These are phyloP conservation scores for Cryptococcus sp. DNA, from an alignment of 1,284 basidiomycete species.

Conservation along the genomic window DNA sequence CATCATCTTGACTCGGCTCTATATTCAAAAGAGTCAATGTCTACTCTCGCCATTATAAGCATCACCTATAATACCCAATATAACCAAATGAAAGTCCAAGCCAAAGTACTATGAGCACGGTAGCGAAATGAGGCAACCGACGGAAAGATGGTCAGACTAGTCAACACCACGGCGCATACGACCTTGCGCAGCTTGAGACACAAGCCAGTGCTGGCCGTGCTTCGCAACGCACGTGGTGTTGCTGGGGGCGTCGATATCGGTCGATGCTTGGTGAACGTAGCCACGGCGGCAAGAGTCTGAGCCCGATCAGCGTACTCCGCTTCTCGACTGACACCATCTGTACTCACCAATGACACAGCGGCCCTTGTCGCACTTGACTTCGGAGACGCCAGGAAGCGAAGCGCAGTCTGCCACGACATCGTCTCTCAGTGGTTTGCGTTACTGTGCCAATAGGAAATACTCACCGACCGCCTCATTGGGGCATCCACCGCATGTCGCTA, in stretches of 20 bases:
- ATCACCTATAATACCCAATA: no score
- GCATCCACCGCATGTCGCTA: slow-evolving; percentile 31
- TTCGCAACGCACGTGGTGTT: slow-evolving; percentile 13
- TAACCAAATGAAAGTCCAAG: no score
- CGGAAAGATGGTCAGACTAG: no score
- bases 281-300: slow-evolving; percentile 27
- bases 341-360: slow-evolving; percentile 30
- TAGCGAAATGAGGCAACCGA: no score
- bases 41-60: no score
- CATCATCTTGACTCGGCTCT: no score
- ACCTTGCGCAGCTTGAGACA: no score
- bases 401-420: slow-evolving; percentile 22
- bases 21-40: no score
- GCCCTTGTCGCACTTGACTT: slow-evolving; percentile 28
- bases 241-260: slow-evolving; percentile 1
- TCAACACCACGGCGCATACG: no score
- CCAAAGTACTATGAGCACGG: no score
- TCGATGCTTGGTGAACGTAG: slow-evolving; percentile 9
- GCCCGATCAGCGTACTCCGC: neutral
- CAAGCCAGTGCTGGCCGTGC: no score
- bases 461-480: slow-evolving; percentile 26
- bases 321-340: neutral
- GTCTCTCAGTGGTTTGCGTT: neutral
- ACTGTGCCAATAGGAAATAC: slow-evolving; percentile 3
- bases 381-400: slow-evolving; percentile 24